Evolutionary conservation across 768 basidiomycete genomes (phyloP).

Genomic region (Naganishia antarctica): DNA sequence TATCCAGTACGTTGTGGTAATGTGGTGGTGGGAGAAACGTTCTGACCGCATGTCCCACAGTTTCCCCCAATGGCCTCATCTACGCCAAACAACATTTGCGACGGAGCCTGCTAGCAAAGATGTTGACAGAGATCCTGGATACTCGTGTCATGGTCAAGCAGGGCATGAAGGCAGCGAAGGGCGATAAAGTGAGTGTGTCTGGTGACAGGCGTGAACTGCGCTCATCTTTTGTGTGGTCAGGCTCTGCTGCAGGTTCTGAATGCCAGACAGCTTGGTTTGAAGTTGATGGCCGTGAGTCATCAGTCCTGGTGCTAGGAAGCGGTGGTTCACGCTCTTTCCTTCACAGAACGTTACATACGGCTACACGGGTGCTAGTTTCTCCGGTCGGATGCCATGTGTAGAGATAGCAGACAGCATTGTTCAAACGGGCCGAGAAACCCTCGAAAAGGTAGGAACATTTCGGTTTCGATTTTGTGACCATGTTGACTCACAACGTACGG

Average conservation of each 20-base stretch:
- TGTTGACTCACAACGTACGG: not conserved
- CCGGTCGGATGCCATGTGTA: slow-evolving; percentile 95
- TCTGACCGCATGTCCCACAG: slow-evolving; percentile 51
- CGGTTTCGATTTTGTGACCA: not conserved
- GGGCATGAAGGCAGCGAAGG: slow-evolving; percentile 75
- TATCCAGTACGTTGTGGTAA: slow-evolving; percentile 59
- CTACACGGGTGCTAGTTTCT: slow-evolving; percentile 88
- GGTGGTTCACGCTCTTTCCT: not conserved
- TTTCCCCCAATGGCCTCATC: slow-evolving; percentile 91
- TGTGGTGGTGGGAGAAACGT: not conserved
- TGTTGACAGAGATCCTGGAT: slow-evolving; percentile 86
- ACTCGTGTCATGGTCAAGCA: slow-evolving; percentile 98
- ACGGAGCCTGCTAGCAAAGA: slow-evolving; percentile 77
- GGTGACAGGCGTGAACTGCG: not conserved
- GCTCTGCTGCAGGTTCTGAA: slow-evolving; percentile 70
- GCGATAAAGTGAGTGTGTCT: slow-evolving; percentile 63
- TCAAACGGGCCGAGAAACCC: slow-evolving; percentile 87
- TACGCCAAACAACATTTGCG: slow-evolving; percentile 82
- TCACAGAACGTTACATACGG: slow-evolving; percentile 67
- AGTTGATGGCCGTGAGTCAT: slow-evolving; percentile 80
- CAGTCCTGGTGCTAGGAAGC: not conserved
- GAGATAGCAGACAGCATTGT: slow-evolving; percentile 98
- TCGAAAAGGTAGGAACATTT: slow-evolving; percentile 67
- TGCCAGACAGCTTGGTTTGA: slow-evolving; percentile 85
- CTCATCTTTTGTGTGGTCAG: slow-evolving; percentile 50